phyloP scores from a whole-genome alignment of 2,329 filamentous ascomycete genomes.

The Penicillium vulpinum region DNA sequence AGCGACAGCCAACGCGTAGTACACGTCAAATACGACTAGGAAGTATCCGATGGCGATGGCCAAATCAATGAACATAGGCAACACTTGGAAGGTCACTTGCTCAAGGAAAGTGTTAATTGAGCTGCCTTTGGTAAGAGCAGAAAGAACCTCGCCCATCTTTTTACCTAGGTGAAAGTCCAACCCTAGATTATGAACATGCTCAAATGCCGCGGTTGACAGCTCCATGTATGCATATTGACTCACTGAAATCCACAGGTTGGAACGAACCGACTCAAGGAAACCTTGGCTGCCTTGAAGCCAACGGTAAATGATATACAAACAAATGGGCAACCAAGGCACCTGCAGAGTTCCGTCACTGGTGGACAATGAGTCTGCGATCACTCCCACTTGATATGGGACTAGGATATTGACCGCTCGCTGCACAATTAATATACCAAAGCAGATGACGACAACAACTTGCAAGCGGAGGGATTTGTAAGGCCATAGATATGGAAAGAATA shows the following conservation, averaged over 20 bases:
- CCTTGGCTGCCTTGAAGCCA: slow-evolving; percentile 67
- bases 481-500: slow-evolving; percentile 70
- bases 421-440: slow-evolving; percentile 72
- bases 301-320: slow-evolving; percentile 71
- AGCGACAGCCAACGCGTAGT: slow-evolving; percentile 61
- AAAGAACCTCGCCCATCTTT: slow-evolving; percentile 54
- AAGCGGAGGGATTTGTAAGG: slow-evolving; percentile 71
- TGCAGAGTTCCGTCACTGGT: slow-evolving; percentile 38
- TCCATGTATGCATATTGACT: slow-evolving; percentile 91
- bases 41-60: slow-evolving; percentile 61
- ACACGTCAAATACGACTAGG: slow-evolving; percentile 60
- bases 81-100: slow-evolving; percentile 63
- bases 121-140: slow-evolving; percentile 50
- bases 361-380: slow-evolving; percentile 61
- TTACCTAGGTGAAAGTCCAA: slow-evolving; percentile 56
- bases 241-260: slow-evolving; percentile 90
- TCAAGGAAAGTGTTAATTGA: slow-evolving; percentile 57
- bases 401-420: slow-evolving; percentile 80
- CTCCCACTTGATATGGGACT: slow-evolving; percentile 75
- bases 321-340: slow-evolving; percentile 68
- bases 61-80: slow-evolving; percentile 63
- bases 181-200: slow-evolving; percentile 88
- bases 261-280: slow-evolving; percentile 72
- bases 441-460: slow-evolving; percentile 75
- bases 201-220: slow-evolving; percentile 88